Evolutionary conservation across 1,284 basidiomycete genomes (phyloP), one percentile per base, ranked within the genome.

Genomic region (Naganishia sp.): DNA sequence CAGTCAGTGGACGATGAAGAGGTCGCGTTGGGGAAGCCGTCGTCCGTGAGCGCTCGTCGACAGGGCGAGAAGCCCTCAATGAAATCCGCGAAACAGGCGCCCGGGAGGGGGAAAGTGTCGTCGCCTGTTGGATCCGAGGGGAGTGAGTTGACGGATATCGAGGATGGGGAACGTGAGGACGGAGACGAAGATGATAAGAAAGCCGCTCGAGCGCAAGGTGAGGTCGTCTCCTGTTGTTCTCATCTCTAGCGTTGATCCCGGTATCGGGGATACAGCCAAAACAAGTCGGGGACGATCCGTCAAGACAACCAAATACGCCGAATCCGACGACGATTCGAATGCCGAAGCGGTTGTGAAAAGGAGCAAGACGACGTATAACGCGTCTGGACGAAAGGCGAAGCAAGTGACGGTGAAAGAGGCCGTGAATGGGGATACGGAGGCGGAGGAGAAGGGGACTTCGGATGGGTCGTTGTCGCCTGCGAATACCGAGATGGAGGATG

Each of bases 361-460:
- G 43, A n/a, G 31, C 21, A 21, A 23, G 25, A 57, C 39, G 25
- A 35, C 17, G 3, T 45, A 17, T 35, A 58, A 35, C n/a, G 45
- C 58, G 23, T 13, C 56, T 13, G 58, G 21, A 23, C 31, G 31
- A 49, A 60, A 41, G 47, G 32, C 6, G 32, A 60, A 60, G 46
- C 35, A 60, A 15, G 43, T 7, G 25, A 31, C 25, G 43, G 13
- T 10, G 35, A 39, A 31, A 5, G 56, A 17, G 31, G 18, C 42
- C 5, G 42, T 31, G 13, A 28, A 47, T 7, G 43, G 17, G 45
- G 43, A 32, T 50, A 6, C 25, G 21, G 23, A 21, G 3, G 7
- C 25, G 21, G 23, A 21, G 3, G 9, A 25, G 11, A 25, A 28
- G 49, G 25, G 13, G 49, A 9, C 49, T 7, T 25, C 21, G 1